A percentile compares a stretch with the other conserved stretches of the same genome.
phyloP scores from a whole-genome alignment of 345 rosid species.

The Linum lewisii region DNA sequence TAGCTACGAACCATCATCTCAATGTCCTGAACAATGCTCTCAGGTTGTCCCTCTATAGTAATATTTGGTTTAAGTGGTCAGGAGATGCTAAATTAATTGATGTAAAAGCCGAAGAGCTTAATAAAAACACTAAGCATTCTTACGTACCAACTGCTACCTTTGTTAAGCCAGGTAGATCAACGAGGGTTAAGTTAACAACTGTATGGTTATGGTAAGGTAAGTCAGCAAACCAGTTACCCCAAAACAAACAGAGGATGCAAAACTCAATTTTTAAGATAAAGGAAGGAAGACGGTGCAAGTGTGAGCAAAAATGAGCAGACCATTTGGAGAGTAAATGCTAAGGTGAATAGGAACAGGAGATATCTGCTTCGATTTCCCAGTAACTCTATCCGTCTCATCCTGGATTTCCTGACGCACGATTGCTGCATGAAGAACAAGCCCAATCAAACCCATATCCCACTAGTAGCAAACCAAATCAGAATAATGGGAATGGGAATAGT shows the following conservation, averaged over 20 bases:
- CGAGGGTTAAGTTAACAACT: constrained; percentile 93
- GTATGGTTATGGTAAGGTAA: constrained; percentile 15
- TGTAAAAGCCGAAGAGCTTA: background rate
- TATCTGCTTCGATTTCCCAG: constrained; percentile 81
- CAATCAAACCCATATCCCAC: background rate
- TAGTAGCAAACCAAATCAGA: background rate
- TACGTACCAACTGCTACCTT: constrained; percentile 86
- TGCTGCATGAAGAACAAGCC: constrained; percentile 28
- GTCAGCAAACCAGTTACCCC: background rate
- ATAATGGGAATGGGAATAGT: no score
- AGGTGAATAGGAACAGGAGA: constrained; percentile 94
- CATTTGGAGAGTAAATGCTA: constrained; percentile 83
- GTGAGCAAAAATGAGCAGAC: constrained; percentile 17
- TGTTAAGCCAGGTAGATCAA: constrained; percentile 92
- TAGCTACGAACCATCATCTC: constrained; percentile 85
- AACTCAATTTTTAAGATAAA: no score
- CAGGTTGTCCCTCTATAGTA: constrained; percentile 88
- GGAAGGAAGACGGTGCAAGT: background rate
- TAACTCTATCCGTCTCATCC: constrained; percentile 86
- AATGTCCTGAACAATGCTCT: constrained; percentile 70
- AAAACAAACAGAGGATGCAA: background rate
- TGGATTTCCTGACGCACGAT: constrained; percentile 78
- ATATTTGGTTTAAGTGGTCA: constrained; percentile 12
- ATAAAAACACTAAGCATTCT: background rate
- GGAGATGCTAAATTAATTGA: background rate